Evolutionary conservation across 768 basidiomycete genomes (phyloP), one percentile per base, ranked within the genome.

Genomic region (Kwoniella pini): DNA sequence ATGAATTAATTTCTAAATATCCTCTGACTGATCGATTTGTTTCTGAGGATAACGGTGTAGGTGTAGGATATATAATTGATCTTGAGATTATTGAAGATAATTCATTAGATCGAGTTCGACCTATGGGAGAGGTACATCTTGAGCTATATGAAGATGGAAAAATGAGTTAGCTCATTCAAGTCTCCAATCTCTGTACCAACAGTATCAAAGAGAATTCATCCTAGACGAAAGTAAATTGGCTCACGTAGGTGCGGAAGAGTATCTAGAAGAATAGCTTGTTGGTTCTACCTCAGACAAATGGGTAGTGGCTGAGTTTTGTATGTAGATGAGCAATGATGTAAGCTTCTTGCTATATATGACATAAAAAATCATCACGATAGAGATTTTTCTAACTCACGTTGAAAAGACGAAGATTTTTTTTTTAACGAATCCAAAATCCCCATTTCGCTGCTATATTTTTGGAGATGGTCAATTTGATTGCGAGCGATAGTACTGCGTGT

Each of bases 191-290:
- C n/a, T n/a, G n/a, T n/a, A n/a, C n/a, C n/a, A n/a, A n/a, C n/a
- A n/a, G n/a, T n/a, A n/a, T n/a, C n/a, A n/a, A n/a, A 42, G 40
- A 11, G 6, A 42, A 42, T 48, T 13, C n/a, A 26, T 28, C 12
- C 21, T 26, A 13, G 27, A 11, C 19, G 19, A 17, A 28, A 21
- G 30, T 19, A 21, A 50, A 17, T 26, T 30, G 17, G 31, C 48
- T 50, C 48, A 50, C 48, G 48, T 50, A 30, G 48, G 48, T 4
- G 48, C 48, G 31, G 48, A 50, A 21, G 48, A 50, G 21, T 50
- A 31, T 12, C 48, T 50, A 31, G 48, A 36, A 1, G 45, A 27
- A 7, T 26, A 46, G 3, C 21, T 22, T 31, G 13, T 26, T 48
- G 26, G 12, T 48, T 11, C 13, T 42, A 19, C 9, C 40, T 42